Base-by-base conservation (phyloP, 2,329 filamentous ascomycete species). In the Calcarisporium arbuscula region DNA sequence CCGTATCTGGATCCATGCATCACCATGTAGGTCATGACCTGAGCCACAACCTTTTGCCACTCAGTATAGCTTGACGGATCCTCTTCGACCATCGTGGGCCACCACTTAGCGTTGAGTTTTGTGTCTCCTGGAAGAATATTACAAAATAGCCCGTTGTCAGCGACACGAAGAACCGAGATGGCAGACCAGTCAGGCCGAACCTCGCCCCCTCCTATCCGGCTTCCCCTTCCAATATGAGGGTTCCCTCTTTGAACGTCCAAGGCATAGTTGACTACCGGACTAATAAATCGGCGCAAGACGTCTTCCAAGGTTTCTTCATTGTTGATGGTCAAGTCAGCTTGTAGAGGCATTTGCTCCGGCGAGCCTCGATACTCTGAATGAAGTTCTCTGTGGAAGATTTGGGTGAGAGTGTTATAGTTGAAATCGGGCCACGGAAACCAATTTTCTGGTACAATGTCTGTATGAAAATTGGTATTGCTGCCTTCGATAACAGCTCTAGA, bases 91-190 rank as follows among this genome's bases (percentile, higher is more conserved):
- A 35, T 35, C 4, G 11, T 4, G 6, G 32, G 32, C 32, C 32
- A 23, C 32, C 32, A 35, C 19, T 35, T 35, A 8, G 25, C n/a
- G n/a, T 29, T 9, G 5, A 35, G 32, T 27, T 35, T 35, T 7
- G 32, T 35, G 14, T 35, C 32, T 35, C 32, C 32, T 10, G 32
- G 32, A 16, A 39, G 12, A 16, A 32, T 4, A 16, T 28, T 35
- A 25, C 22, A 3, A 25, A n/a, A n/a, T n/a, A n/a, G n/a, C n/a
- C n/a, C n/a, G n/a, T n/a, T n/a, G n/a, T n/a, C n/a, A n/a, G n/a
- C n/a, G n/a, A n/a, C n/a, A n/a, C n/a, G n/a, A n/a, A n/a, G n/a
- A n/a, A n/a, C 16, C 28, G 28, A 29, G 5, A 29, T 18, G 4
- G 19, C 28, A 29, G 28, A 29, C 28, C 28, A 29, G 10, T 29